Evolutionary conservation across 176 grass and related monocot genomes (phyloP), one percentile per base, ranked within the genome.

Genomic region (Metroxylon sagu): DNA sequence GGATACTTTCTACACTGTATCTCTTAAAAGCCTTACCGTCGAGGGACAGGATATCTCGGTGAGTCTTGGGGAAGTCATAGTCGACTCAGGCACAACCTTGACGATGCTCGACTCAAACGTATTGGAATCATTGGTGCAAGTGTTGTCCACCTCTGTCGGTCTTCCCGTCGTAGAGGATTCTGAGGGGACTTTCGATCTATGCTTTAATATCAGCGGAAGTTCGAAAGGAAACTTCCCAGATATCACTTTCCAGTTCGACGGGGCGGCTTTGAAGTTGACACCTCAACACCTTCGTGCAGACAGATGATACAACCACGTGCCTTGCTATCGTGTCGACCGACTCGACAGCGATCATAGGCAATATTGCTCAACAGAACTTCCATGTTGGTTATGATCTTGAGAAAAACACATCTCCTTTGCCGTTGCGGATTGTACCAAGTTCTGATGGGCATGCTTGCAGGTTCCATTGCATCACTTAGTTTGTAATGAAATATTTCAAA

Each of bases 11-110:
- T 71, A 71, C 48, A 3, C 4, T 7, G 25, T 61, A 0, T 4
- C 16, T 1, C 69, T 71, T 7, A 4, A 21, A 0, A 49, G 35
- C 15, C 16, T 71, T 5, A 52, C 56, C 25, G 57, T 71, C 17
- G 49, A 3, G 1, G 57, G 5, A 6, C 10, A 1, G 4, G 7
- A 16, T 0, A 15, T 69, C 17, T 26, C 16, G 16, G 27, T 43
- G 4, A 16, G 1, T 7, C 1, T 4, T 0, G 3, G 3, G 29
- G 30, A 71, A 5, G 35, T 71, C 43, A 35, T 61, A 26, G n/a
- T 71, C 57, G 69, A 71, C 69, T 61, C 69, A 1, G 69, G 69
- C 25, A 61, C 69, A 57, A 53, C n/a, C 0, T 25, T 71, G 1
- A 71, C 56, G 16, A 4, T 61, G 3, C 48, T 71, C 8, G 0